Base-by-base conservation (phyloP, 1,284 basidiomycete genomes). In the Tilletia indica region DNA sequence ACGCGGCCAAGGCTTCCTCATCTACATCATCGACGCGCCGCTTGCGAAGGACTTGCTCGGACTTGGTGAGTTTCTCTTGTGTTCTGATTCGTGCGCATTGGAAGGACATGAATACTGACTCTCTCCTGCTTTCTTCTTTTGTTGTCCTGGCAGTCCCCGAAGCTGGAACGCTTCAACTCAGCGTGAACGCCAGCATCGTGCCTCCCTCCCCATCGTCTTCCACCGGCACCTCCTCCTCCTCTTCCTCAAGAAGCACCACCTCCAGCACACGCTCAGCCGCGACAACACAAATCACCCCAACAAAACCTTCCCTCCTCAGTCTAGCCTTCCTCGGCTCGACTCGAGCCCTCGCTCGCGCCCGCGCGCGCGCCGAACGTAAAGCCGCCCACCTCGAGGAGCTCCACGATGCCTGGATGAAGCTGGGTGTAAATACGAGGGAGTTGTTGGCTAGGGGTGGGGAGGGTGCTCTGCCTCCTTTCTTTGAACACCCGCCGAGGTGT, bases 11-110 rank as follows among this genome's bases (percentile, higher is more conserved):
- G 6, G 61, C 6, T 3, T 8, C 14, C 42, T 8, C 9, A 3
- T 45, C 42, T 8, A 9, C 42, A 14, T 45, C 42, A 14, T 45
- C 42, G 42, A 9, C 42, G 42, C 42, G 42, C 14, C 42, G 42
- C 42, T 19, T 19, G 6, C 19, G 51, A 54, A 19, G 51, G 5
- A 12, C 51, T 12, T 54, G 51, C 6, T 11, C 12, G 3, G 34
- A 39, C 34, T 38, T 38, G 61, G 61, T 64, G 61, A 64, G 61
- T n/a, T n/a, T 64, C 16, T 54, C 51, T 54, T 8, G 21, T 54
- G 12, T 19, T 19, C 6, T 19, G 6, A 1, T 16, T 19, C 16
- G 8, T 1, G 11, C 51, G 16, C 25, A 31, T 2, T 31, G 25
- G 25, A 31, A 31, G 25, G 25, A 31, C 25, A 31, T 31, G 25